A percentile compares a stretch with the other conserved stretches of the same genome.
phyloP scores from a whole-genome alignment of 257 asterid genomes.

The Lycium ferocissimum region DNA sequence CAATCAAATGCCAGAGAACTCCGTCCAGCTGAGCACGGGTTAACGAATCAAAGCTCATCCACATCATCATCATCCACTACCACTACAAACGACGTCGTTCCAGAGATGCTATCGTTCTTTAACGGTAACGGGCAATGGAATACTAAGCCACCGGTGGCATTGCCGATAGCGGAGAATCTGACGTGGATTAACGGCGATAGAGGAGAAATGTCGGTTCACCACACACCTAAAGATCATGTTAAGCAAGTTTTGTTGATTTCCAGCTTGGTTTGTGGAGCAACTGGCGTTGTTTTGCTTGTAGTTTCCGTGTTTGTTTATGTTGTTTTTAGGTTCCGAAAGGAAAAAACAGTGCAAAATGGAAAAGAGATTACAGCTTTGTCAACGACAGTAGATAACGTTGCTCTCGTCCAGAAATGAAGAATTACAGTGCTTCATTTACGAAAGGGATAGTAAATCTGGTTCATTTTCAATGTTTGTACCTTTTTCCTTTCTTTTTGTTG shows the following conservation, averaged over 20 bases:
- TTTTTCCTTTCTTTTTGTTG: neutral
- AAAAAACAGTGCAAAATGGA: neutral
- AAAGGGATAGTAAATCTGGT: neutral
- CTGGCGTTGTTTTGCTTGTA: slow-evolving; percentile 5
- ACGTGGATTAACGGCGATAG: neutral
- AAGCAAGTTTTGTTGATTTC: neutral
- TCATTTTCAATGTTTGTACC: neutral
- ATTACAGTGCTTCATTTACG: neutral
- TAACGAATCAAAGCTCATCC: neutral
- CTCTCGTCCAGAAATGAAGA: neutral
- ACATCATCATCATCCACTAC: neutral
- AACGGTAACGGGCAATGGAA: neutral
- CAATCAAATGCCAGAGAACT: neutral
- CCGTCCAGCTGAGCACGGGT: slow-evolving; percentile 27
- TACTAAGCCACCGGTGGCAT: slow-evolving; percentile 5
- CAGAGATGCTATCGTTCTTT: neutral
- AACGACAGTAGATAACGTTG: neutral
- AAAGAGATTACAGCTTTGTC: neutral
- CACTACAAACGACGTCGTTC: neutral
- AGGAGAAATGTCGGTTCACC: neutral
- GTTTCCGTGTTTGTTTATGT: slow-evolving; percentile 30
- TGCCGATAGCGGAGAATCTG: neutral
- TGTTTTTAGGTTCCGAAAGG: slow-evolving; percentile 22
- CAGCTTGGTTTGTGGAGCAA: slow-evolving; percentile 32
- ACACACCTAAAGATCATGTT: neutral